Evolutionary conservation across 768 basidiomycete genomes (phyloP), one percentile per base, ranked within the genome.

Genomic region (Phlebiopsis gigantea): DNA sequence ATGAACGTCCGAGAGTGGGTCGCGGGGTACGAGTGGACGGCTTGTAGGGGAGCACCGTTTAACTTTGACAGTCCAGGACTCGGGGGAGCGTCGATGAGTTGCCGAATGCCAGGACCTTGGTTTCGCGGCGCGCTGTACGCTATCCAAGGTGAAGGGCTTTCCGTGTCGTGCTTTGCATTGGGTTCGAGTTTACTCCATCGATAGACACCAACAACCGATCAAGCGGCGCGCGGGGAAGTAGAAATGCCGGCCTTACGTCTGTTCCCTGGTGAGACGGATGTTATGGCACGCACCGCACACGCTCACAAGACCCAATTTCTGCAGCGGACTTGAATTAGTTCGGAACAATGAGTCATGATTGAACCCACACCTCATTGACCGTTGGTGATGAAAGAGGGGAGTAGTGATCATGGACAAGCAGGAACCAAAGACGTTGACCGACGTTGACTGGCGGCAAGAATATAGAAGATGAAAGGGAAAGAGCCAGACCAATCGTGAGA

Each of bases 301-400:
- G 3, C 8, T 39, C 34, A 9, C 2, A 39, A 17, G 12, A 10
- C 17, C 12, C 34, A 39, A 34, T 12, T n/a, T 29, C 26, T 45
- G 15, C 30, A 30, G 46, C 22, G 24, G 28, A 48, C 47, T 8
- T 48, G 7, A 25, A 46, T 48, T 14, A 48, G 47, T 30, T 19
- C 47, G 47, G 28, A 51, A 51, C 50, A 51, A 39, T 22, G 19
- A 39, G 39, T 51, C 50, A 51, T 51, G 31, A 51, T 51, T 51
- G 19, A 24, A 25, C 14, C 50, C 30, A 30, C 31, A 31, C 24
- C 7, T 5, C 31, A 39, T 22, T n/a, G 4, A 15, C 22, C 50
- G 30, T 34, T 31, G 31, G 31, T 51, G 50, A 51, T 39, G 31
- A n/a, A n/a, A n/a, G n/a, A n/a, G n/a, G n/a, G n/a, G n/a, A n/a